Evolutionary conservation across 1,284 basidiomycete species (phyloP), one percentile per base, ranked within the genome.

Genomic region (Moesziomyces globuligerus): DNA sequence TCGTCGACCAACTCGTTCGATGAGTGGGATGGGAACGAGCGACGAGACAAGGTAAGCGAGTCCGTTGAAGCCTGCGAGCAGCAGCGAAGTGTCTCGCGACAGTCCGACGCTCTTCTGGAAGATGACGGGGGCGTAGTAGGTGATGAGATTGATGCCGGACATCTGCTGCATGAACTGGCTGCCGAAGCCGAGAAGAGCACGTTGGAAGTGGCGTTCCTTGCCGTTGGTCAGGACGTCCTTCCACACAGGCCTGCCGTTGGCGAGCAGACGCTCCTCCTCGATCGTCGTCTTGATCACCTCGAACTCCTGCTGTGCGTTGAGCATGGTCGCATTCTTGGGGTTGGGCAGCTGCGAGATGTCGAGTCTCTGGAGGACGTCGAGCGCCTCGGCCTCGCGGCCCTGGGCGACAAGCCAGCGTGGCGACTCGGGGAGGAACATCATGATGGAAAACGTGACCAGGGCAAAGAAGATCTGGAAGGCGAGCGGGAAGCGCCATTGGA

Each of bases 131-230:
- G 64, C 76, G 48, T 74, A 88, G 83, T 89, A 89, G 6, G 88
- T 89, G 74, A 90, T 89, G n/a, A 90, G 58, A 67, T 90, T 90
- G 71, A 86, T 86, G 28, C 85, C 86, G 20, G 86, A 87, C 34
- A 89, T 87, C 80, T 90, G 89, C 79, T 90, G 88, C 84, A 90
- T 89, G 75, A 87, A 87, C 72, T 90, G 89, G 45, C 86, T 85
- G 43, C 87, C 83, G 48, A 89, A 72, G 21, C 56, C 89, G 24
- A 90, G 81, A 40, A 84, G 79, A 11, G 87, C 86, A 36, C 89
- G 85, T 48, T 89, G 84, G 81, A 89, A 87, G 82, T 90, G 90
- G 76, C 90, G 89, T 28, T 84, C 84, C 17, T 86, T 87, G 11
- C 72, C 74, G 38, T 85, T 84, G 7, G 86, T 86, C 74, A 89